Evolutionary conservation across 179 eudicot genomes (phyloP), one percentile per base, ranked within the genome.

Genomic region (Corrigiola litoralis): DNA sequence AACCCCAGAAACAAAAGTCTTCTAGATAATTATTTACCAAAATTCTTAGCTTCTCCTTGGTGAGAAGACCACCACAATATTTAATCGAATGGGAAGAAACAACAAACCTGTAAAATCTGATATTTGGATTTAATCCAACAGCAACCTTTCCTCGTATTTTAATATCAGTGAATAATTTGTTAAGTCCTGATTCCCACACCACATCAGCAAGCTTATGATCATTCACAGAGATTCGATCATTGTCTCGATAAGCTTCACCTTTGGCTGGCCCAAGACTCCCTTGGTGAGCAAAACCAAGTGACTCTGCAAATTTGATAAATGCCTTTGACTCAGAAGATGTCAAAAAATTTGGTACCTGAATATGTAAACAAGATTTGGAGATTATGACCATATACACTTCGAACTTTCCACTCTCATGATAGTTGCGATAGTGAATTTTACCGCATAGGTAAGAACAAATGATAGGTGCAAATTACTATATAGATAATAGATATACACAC

Each of bases 161-260:
- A 17, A 94, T 57, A 64, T 86, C 85, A 50, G 73, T 64, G 59
- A 84, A 81, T 44, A 83, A 42, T 45, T 79, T 83, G 75, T 72
- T 62, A 27, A 94, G 88, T 46, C 99, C 99, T 38, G 88, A 77
- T 57, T 85, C 77, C 99, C 97, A 90, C 60, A 94, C 49, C 33
- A 59, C 67, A 31, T 76, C 70, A 17, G 99, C 96, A 65, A 90
- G 97, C 55, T 67, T 72, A 45, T 87, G 91, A 75, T 90, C 91
- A 71, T 76, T 71, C 60, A 90, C 85, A 52, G 97, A 80, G 38
- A 90, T 77, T 12, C 99, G 86, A 63, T 90, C 97, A 81, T 94
- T 94, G 77, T 94, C 97, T 81, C 97, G 86, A 52, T 76, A 94
- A 33, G 99, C 99, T 77, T 94, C 97, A 27, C 99, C 97, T 57